Evolutionary conservation across 352 stramenopile genomes (phyloP).

Genomic region (Pythium rhizo-oryzae): DNA sequence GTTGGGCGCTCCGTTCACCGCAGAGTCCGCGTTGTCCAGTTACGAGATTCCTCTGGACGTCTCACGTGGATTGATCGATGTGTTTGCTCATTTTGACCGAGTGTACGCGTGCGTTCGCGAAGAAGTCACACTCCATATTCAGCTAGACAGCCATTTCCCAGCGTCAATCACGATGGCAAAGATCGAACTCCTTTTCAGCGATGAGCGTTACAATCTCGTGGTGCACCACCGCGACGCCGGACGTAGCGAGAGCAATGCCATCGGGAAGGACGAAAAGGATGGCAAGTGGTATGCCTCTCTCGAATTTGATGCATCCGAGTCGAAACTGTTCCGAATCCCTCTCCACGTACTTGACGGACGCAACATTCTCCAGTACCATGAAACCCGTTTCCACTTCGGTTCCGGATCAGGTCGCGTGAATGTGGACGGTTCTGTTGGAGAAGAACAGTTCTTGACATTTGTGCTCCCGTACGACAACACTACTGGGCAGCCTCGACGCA

Average conservation of each 20-base stretch:
- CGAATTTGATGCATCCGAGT: constrained; percentile 45
- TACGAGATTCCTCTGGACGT: constrained; percentile 59
- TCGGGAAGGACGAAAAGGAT: constrained; percentile 29
- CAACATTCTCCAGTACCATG: constrained; percentile 59
- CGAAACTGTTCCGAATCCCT: constrained; percentile 45
- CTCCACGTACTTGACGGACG: constrained; percentile 59
- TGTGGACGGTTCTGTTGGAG: constrained; percentile 20
- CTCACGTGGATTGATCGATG: constrained; percentile 50
- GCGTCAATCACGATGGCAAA: constrained; percentile 54
- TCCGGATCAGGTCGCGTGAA: constrained; percentile 12
- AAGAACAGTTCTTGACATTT: constrained; percentile 61
- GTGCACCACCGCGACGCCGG: constrained; percentile 44
- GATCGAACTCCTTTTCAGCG: constrained; percentile 74
- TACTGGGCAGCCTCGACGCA: constrained; percentile 4
- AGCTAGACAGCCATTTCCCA: constrained; percentile 61
- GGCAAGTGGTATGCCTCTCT: constrained; percentile 51
- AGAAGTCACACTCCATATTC: constrained; percentile 52
- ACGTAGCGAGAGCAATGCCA: background rate
- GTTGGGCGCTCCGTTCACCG: constrained; percentile 45
- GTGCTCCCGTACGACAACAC: constrained; percentile 52
- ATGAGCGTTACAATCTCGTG: constrained; percentile 71
- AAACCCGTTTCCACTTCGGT: constrained; percentile 63
- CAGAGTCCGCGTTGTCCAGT: constrained; percentile 38
- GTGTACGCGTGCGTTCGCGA: constrained; percentile 73
- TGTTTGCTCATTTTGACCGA: constrained; percentile 60